Evolutionary conservation across 169 alveolate species (phyloP).

Genomic region (Cryptosporidium canis): DNA sequence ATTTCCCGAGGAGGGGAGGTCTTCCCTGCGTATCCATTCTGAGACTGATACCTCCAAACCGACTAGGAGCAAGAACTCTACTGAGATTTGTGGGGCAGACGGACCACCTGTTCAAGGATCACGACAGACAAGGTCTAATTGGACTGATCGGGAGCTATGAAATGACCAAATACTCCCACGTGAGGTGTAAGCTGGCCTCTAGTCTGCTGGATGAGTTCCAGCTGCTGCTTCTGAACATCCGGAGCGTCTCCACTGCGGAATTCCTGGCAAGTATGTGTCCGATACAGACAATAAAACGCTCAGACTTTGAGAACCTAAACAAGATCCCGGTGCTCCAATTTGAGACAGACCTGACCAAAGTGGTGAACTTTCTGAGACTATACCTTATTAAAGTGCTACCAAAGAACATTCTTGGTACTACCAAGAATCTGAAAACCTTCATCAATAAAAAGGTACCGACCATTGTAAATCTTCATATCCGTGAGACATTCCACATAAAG

Average conservation of each 20-base stretch:
- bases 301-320: slow-evolving; percentile 6
- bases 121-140: slow-evolving; percentile 14
- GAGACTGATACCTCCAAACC: slow-evolving; percentile 46
- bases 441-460: slow-evolving; percentile 36
- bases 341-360: slow-evolving; percentile 22
- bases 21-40: slow-evolving; percentile 49
- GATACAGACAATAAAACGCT: background rate
- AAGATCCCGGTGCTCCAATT: slow-evolving; percentile 8
- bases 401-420: slow-evolving; percentile 38
- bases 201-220: background rate
- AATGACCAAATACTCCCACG: slow-evolving; percentile 19
- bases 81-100: slow-evolving; percentile 36
- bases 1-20: slow-evolving; percentile 55
- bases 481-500: slow-evolving; percentile 24
- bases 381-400: slow-evolving; percentile 6
- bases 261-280: slow-evolving; percentile 32
- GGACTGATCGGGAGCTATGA: slow-evolving; percentile 26
- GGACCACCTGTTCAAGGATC: slow-evolving; percentile 23
- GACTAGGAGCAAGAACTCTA: slow-evolving; percentile 47
- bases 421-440: slow-evolving; percentile 12
- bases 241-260: background rate
- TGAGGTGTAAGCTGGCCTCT: slow-evolving; percentile 38
- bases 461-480: slow-evolving; percentile 43
- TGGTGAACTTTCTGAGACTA: slow-evolving; percentile 30
- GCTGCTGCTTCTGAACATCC: slow-evolving; percentile 4